Evolutionary conservation across 257 asterid genomes (phyloP), one percentile per base, ranked within the genome.

Genomic region (Cordia subcordata): DNA sequence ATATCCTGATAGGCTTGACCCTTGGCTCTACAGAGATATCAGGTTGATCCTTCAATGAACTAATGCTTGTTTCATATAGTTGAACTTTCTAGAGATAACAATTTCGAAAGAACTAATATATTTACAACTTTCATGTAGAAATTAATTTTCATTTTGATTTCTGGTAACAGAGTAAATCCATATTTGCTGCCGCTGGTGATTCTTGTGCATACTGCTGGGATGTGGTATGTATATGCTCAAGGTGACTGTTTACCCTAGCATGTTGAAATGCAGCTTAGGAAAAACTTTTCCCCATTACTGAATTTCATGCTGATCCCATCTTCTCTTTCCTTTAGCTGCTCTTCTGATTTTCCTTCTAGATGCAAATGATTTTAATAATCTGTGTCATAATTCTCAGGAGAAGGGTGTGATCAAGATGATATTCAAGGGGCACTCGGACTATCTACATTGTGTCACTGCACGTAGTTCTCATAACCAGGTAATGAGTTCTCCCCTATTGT

Each of bases 121-220:
- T 49, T 12, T 13, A 39, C 10, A 11, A 21, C 19, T 9, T 49
- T 57, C n/a, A n/a, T 35, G 40, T 58, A 55, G 32, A 8, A 23
- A 47, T 39, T 62, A 46, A 67, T 50, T n/a, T 64, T 19, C 21
- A 53, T 64, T 57, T 58, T 32, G 17, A 76, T 68, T 62, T 69
- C 52, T 68, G 54, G 52, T 32, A 53, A 45, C 49, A 86, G 99
- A 77, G 75, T 68, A 84, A 90, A 76, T 84, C 96, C 66, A 72
- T 92, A 62, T 92, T 86, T 78, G 81, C 91, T 35, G 97, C 97
- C 68, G 84, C 96, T 65, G 99, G 99, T 58, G 99, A 88, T 77
- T 86, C 96, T 62, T 69, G 77, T 74, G 99, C 96, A 1, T 92
- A 92, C 68, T 86, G 99, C 86, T 88, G 97, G 99, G 99, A 88